Base-by-base conservation (phyloP, 2,329 filamentous ascomycete genomes). In the Polytolypa hystricis region DNA sequence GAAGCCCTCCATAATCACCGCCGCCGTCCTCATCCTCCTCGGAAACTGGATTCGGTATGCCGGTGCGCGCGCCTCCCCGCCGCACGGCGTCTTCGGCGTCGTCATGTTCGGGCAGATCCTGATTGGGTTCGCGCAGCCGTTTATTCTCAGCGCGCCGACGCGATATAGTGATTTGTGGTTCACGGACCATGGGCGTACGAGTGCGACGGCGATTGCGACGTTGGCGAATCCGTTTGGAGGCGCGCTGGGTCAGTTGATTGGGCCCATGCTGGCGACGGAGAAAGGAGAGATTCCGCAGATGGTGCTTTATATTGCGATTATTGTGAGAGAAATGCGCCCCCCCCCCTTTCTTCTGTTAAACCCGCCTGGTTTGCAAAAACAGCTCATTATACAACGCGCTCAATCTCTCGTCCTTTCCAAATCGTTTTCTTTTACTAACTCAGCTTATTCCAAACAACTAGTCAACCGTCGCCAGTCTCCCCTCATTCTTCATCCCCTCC, bases 161-260 rank as follows among this genome's bases (percentile, higher is more conserved):
- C 71, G 84, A 43, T 98, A 93, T 61, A 91, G 84, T 37, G 87
- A 95, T 55, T 66, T 94, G 41, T 96, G 91, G 91, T 96, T 96
- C 62, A 87, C 84, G 2, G 79, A 82, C 49, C 66, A 69, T 8
- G 89, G 87, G 5, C 76, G 91, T 37, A 83, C 94, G 9, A 80
- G 81, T 37, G 89, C 89, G 12, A 96, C 89, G 1, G 91, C 89
- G 1, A 53, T 94, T 23, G 79, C 81, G 15, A 87, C 79, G 42
- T 63, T 96, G 40, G 84, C 89, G 3, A 96, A 95, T 57, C 89
- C 89, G 0, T 72, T 96, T 35, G 89, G 89, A 10, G 87, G 82
- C 15, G 89, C 89, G 5, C 64, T 95, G 33, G 89, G 85, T 3
- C 85, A 96, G 61, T 67, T 96, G 29, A 76, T 96, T 37, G 78